These are phyloP conservation scores for Abrus pulchellus DNA, from an alignment of 306 rosid genomes.

Conservation along the genomic window DNA sequence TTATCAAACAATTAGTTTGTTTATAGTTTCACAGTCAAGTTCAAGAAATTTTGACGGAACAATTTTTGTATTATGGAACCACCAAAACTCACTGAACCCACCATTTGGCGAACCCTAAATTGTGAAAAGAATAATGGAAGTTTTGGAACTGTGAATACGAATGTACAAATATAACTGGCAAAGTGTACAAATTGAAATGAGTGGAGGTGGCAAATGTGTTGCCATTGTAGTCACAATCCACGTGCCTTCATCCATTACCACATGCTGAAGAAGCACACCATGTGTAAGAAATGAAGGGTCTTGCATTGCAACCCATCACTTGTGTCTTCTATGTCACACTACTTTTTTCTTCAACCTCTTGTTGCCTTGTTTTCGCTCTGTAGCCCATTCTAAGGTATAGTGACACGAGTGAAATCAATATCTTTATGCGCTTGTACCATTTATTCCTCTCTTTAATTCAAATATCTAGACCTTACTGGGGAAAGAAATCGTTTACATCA, in stretches of 20 bases:
- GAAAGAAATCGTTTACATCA: not conserved
- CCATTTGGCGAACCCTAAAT: not conserved
- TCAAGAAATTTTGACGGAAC: not conserved
- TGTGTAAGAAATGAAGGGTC: slow-evolving; percentile 6
- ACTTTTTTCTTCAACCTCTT: not conserved
- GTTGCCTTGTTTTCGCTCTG: not conserved
- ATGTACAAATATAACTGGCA: not conserved
- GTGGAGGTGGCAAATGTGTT: slow-evolving; percentile 31
- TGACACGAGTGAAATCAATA: not conserved
- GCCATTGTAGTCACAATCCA: slow-evolving; percentile 48
- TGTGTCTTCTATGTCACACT: not conserved
- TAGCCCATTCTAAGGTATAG: not conserved
- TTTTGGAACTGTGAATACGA: too few species aligned
- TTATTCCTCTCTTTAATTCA: not conserved
- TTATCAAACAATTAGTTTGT: not conserved
- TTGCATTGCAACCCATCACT: slow-evolving; percentile 10
- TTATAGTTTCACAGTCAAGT: not conserved
- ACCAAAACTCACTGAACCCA: not conserved
- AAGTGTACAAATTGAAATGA: slow-evolving; percentile 30
- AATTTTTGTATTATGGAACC: not conserved
- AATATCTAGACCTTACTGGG: not conserved
- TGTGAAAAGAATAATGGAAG: not conserved
- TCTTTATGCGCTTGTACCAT: not conserved
- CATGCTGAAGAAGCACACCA: slow-evolving; percentile 50
- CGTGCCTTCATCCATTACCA: slow-evolving; percentile 53